phyloP scores from a whole-genome alignment of 352 stramenopile genomes.

The Pythium pyrilobum region DNA sequence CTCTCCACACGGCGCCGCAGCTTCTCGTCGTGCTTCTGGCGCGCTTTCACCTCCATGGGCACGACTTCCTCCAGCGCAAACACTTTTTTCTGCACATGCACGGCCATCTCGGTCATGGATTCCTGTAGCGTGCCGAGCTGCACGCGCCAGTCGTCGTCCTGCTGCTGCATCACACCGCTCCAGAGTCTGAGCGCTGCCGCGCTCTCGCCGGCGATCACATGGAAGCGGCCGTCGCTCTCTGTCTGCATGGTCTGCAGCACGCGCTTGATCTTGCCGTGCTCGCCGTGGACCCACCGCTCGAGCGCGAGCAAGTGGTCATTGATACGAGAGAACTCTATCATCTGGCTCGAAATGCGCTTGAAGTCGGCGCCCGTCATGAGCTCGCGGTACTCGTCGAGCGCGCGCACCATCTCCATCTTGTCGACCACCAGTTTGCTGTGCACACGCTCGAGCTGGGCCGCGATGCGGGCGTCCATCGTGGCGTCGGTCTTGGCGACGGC shows the following conservation, averaged over 20 bases:
- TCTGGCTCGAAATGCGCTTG: slow-evolving; percentile 43
- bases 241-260: slow-evolving; percentile 34
- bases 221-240: slow-evolving; percentile 34
- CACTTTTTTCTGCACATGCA: slow-evolving; percentile 37
- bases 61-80: slow-evolving; percentile 54
- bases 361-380: slow-evolving; percentile 36
- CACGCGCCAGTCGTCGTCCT: slow-evolving; percentile 30
- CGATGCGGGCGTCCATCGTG: slow-evolving; percentile 35
- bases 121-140: slow-evolving; percentile 28
- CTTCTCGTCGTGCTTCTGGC: slow-evolving; percentile 55
- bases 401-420: slow-evolving; percentile 44
- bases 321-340: slow-evolving; percentile 44
- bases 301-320: slow-evolving; percentile 55
- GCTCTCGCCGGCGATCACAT: slow-evolving; percentile 34
- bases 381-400: slow-evolving; percentile 50
- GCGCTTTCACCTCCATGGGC: slow-evolving; percentile 52
- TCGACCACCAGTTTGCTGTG: slow-evolving; percentile 36
- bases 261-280: slow-evolving; percentile 47
- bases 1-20: slow-evolving; percentile 37
- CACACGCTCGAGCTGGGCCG: slow-evolving; percentile 38
- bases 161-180: slow-evolving; percentile 20
- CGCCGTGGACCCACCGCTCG: slow-evolving; percentile 48
- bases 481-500: slow-evolving; percentile 31
- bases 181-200: slow-evolving; percentile 23
- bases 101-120: slow-evolving; percentile 28